Evolutionary conservation across 148 eudicot species (phyloP).

Genomic region (Rhododendron kiyosumense): DNA sequence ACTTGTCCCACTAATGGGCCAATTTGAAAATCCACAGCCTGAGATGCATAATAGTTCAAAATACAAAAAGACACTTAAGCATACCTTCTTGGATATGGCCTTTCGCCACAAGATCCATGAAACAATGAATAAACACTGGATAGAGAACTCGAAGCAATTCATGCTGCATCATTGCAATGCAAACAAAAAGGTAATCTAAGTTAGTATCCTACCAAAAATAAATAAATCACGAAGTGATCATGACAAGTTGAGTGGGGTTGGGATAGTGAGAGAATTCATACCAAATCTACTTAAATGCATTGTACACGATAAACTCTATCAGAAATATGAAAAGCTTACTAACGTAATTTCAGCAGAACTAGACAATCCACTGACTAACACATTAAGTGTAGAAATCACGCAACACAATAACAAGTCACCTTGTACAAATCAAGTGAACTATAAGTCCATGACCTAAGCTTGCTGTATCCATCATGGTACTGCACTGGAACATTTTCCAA

Average conservation of each 20-base stretch:
- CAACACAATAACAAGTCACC: slow-evolving; percentile 32
- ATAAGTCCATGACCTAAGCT: slow-evolving; percentile 93
- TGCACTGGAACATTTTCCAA: slow-evolving; percentile 70
- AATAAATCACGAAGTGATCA: background rate
- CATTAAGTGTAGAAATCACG: background rate
- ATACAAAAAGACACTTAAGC: slow-evolving; percentile 11
- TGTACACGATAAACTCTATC: background rate
- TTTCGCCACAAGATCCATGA: slow-evolving; percentile 97
- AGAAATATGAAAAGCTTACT: background rate
- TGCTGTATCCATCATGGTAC: slow-evolving; percentile 86
- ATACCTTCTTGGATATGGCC: slow-evolving; percentile 91
- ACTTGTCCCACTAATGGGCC: background rate
- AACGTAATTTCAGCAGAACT: background rate
- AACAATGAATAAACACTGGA: slow-evolving; percentile 91
- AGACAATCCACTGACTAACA: slow-evolving; percentile 3
- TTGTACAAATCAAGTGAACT: slow-evolving; percentile 79
- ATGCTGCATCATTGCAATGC: slow-evolving; percentile 47
- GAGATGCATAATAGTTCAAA: slow-evolving; percentile 8
- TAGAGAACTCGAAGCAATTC: slow-evolving; percentile 93
- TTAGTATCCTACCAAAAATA: background rate
- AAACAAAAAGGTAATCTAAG: background rate
- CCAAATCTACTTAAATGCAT: background rate
- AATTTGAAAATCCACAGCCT: background rate
- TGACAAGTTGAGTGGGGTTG: background rate
- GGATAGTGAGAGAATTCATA: background rate